phyloP scores from a whole-genome alignment of 2,329 filamentous ascomycete species.

The Scolecobasidium constrictum region DNA sequence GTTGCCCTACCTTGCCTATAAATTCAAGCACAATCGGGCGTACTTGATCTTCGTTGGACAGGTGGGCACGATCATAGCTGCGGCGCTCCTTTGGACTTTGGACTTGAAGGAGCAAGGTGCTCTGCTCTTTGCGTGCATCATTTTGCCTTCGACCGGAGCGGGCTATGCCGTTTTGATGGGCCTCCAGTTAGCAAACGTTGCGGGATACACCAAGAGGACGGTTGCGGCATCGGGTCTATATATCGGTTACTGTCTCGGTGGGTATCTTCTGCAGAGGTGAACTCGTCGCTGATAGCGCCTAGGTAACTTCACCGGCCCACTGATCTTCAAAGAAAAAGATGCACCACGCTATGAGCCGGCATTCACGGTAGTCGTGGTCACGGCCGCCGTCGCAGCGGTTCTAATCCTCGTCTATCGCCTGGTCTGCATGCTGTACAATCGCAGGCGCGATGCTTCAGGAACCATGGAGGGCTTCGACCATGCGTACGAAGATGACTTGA shows the following conservation, averaged over 20 bases:
- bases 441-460: slow-evolving; percentile 19
- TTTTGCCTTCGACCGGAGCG: slow-evolving; percentile 34
- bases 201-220: slow-evolving; percentile 41
- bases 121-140: slow-evolving; percentile 37
- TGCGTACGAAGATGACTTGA: slow-evolving; percentile 7
- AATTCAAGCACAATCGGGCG: slow-evolving; percentile 22
- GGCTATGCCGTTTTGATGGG: slow-evolving; percentile 42
- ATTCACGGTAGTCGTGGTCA: slow-evolving; percentile 28
- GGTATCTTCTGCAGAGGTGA: neutral
- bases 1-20: slow-evolving; percentile 30
- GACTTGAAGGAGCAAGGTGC: slow-evolving; percentile 31
- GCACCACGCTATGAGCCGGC: slow-evolving; percentile 29
- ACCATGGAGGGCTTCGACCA: slow-evolving; percentile 7
- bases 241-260: slow-evolving; percentile 41
- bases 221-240: slow-evolving; percentile 38
- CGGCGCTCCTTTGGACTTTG: slow-evolving; percentile 33
- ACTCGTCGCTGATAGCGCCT: neutral
- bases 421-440: slow-evolving; percentile 34
- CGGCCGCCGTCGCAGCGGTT: slow-evolving; percentile 21
- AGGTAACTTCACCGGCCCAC: slow-evolving; percentile 35
- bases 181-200: slow-evolving; percentile 38
- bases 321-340: slow-evolving; percentile 29
- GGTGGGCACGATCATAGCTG: slow-evolving; percentile 29
- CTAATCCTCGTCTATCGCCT: slow-evolving; percentile 33
- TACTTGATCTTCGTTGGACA: slow-evolving; percentile 31